phyloP scores from a whole-genome alignment of 768 basidiomycete genomes.

The Gelatoporia subvermispora region DNA sequence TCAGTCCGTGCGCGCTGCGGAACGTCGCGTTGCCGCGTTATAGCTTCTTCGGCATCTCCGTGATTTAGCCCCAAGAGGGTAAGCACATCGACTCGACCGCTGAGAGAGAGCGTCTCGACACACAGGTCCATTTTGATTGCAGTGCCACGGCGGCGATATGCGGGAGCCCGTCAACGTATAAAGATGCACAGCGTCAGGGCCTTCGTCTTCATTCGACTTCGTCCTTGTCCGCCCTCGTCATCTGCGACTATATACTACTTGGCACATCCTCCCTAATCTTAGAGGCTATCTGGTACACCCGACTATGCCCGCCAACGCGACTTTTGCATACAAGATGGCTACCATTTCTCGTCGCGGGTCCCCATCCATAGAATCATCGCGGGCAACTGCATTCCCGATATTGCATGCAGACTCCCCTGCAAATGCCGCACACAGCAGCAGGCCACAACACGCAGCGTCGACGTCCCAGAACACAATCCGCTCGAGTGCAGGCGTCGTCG shows the following conservation, averaged over 20 bases:
- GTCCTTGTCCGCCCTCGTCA: no score
- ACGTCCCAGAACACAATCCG: slow-evolving; percentile 17
- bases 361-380: background rate
- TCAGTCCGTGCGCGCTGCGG: no score
- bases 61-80: no score
- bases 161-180: no score
- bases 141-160: no score
- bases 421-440: slow-evolving; percentile 11
- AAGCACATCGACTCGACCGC: no score
- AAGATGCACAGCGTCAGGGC: no score
- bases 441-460: slow-evolving; percentile 11
- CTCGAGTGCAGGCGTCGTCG: slow-evolving; percentile 16
- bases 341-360: background rate
- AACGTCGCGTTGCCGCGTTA: no score
- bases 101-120: no score
- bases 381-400: slow-evolving; percentile 6
- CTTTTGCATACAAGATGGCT: background rate
- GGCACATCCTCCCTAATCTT: background rate
- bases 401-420: slow-evolving; percentile 4
- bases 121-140: no score
- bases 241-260: background rate
- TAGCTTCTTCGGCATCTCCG: no score
- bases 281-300: background rate
- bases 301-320: background rate
- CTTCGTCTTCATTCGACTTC: no score